These are phyloP conservation scores for Neurospora sp. DNA, from an alignment of 495 filamentous ascomycete genomes.

Conservation along the genomic window DNA sequence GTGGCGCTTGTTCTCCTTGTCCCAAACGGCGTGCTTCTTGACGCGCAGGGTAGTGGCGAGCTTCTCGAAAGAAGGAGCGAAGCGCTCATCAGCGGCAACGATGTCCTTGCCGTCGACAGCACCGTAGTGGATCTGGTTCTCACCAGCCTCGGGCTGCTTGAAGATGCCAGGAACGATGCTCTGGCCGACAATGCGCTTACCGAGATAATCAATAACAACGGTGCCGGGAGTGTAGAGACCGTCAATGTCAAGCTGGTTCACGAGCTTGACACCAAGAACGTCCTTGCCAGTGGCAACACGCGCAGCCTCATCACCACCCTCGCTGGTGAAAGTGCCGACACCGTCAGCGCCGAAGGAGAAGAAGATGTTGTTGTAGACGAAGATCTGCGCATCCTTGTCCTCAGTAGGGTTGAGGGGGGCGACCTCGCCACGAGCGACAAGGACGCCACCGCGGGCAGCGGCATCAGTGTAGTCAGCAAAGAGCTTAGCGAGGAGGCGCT, in stretches of 20 bases:
- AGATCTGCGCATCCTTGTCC: conserved; percentile 87
- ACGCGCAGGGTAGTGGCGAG: conserved; percentile 76
- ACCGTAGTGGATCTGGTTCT: conserved; percentile 98
- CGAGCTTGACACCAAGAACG: conserved; percentile 81
- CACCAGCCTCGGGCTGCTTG: conserved; percentile 93
- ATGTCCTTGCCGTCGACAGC: conserved; percentile 96
- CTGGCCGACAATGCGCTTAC: conserved; percentile 94
- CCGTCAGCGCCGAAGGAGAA: conserved; percentile 98
- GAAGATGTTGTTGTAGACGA: conserved; percentile 99
- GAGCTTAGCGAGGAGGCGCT: conserved; percentile 86
- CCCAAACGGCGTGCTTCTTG: conserved; percentile 96
- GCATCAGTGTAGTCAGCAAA: conserved; percentile 97
- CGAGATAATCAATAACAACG: conserved; percentile 92
- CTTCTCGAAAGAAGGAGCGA: conserved; percentile 77
- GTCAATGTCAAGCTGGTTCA: conserved; percentile 93
- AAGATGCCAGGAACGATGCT: conserved; percentile 99
- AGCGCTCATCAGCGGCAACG: conserved; percentile 78
- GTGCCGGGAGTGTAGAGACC: conserved; percentile 93
- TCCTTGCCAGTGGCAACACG: conserved; percentile 96
- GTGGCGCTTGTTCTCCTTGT: conserved; percentile 84
- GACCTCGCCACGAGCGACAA: conserved; percentile 89
- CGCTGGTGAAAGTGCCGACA: conserved; percentile 90
- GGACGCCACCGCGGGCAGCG: conserved; percentile 81
- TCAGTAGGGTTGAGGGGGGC: conserved; percentile 97
- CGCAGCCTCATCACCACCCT: conserved; percentile 95